phyloP scores from a whole-genome alignment of 495 filamentous ascomycete genomes.

The Clohesyomyces aquaticus region DNA sequence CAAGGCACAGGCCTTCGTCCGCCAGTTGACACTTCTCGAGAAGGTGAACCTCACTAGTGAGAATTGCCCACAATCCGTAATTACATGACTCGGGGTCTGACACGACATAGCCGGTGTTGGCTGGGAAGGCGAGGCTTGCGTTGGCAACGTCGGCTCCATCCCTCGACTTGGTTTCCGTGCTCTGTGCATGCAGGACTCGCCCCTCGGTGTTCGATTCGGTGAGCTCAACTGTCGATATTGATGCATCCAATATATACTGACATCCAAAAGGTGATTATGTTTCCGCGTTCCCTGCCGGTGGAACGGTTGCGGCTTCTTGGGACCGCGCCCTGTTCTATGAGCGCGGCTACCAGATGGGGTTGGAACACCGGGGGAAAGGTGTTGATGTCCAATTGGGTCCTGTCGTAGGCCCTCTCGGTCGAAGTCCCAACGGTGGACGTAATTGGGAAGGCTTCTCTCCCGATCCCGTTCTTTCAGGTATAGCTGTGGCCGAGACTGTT shows the following conservation, averaged over 20 bases:
- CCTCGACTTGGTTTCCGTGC: constrained; percentile 77
- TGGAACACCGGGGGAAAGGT: constrained; percentile 47
- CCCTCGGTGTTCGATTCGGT: constrained; percentile 78
- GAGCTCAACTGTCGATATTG: background rate
- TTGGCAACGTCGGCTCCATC: constrained; percentile 73
- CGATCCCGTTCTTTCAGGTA: constrained; percentile 50
- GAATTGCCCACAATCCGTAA: background rate
- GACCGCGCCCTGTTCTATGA: constrained; percentile 46
- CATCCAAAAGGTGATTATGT: constrained; percentile 49
- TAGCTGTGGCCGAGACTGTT: constrained; percentile 47
- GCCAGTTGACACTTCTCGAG: constrained; percentile 79
- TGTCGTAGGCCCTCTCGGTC: constrained; percentile 74
- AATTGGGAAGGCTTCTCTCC: constrained; percentile 74
- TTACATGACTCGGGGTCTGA: background rate
- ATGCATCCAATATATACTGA: background rate
- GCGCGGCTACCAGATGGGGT: constrained; percentile 49
- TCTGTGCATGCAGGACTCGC: constrained; percentile 88
- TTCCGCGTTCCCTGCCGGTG: constrained; percentile 50
- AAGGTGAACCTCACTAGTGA: constrained; percentile 85
- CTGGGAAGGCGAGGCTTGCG: constrained; percentile 61
- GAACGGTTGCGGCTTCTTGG: constrained; percentile 50
- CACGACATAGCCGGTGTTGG: constrained; percentile 62
- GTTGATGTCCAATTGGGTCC: constrained; percentile 87
- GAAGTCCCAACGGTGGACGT: constrained; percentile 64
- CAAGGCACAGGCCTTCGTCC: constrained; percentile 78